Evolutionary conservation across 2,329 filamentous ascomycete genomes (phyloP).

Genomic region (Aspergillus calidoustus): DNA sequence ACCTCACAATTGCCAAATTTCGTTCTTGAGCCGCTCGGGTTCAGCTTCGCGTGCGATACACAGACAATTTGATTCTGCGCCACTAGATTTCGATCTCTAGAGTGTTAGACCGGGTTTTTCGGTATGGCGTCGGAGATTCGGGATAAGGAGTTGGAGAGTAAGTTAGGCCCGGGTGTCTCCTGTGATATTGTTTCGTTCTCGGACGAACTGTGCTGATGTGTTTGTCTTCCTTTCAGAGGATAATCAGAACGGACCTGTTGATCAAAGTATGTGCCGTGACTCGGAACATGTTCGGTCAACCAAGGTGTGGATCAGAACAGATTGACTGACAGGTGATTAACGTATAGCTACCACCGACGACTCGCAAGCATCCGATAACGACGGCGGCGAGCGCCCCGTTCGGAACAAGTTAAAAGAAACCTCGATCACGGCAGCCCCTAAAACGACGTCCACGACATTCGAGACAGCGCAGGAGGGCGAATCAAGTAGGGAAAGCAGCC

Average conservation of each 20-base stretch:
- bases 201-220: constrained; percentile 7
- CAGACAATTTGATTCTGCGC: not conserved
- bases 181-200: not conserved
- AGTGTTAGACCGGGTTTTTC: not conserved
- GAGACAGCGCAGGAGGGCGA: constrained; percentile 18
- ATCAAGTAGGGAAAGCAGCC: constrained; percentile 28
- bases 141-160: constrained; percentile 22
- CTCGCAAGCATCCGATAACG: constrained; percentile 42
- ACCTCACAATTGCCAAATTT: not conserved
- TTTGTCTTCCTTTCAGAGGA: constrained; percentile 8
- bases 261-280: constrained; percentile 21
- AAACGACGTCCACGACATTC: constrained; percentile 19
- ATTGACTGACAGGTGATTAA: constrained; percentile 2
- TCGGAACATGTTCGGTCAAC: not conserved
- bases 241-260: constrained; percentile 17
- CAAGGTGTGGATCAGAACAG: not conserved
- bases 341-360: constrained; percentile 29
- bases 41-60: not conserved
- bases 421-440: constrained; percentile 53
- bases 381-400: constrained; percentile 59
- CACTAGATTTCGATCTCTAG: not conserved
- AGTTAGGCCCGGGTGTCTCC: not conserved
- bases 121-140: constrained; percentile 25
- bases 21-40: not conserved
- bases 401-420: constrained; percentile 66